Base-by-base conservation (phyloP, 2,329 filamentous ascomycete genomes). In the Xylariaceae sp. region DNA sequence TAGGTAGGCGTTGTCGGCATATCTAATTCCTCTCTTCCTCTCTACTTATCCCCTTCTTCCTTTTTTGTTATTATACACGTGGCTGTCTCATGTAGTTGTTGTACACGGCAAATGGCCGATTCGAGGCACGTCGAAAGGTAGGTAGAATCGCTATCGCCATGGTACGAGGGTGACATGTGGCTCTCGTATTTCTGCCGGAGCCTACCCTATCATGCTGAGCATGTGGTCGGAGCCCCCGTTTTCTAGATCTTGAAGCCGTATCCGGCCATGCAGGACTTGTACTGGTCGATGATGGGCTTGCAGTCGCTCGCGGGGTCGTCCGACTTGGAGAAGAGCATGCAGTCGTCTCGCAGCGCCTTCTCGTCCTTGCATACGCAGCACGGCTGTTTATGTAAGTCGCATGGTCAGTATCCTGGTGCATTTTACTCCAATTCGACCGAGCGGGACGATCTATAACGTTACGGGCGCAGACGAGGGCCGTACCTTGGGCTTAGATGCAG, bases 361-460 rank as follows among this genome's bases (percentile, higher is more conserved):
- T 98, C 88, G 31, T 92, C 80, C 61, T 89, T 96, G 78, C 92
- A 98, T 19, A 97, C 92, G 62, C 92, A 97, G 76, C 92, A 97
- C 30, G 90, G 90, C 88, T 96, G 57, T 43, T n/a, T 9, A n/a
- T n/a, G n/a, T n/a, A n/a, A n/a, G n/a, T n/a, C n/a, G n/a, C n/a
- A n/a, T n/a, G n/a, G n/a, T n/a, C n/a, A n/a, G n/a, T n/a, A n/a
- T n/a, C n/a, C n/a, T n/a, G n/a, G n/a, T n/a, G n/a, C n/a, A n/a
- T n/a, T n/a, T n/a, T n/a, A n/a, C n/a, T n/a, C n/a, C n/a, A n/a
- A n/a, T n/a, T n/a, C n/a, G n/a, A n/a, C n/a, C n/a, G n/a, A n/a
- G n/a, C n/a, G n/a, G n/a, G 13, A 4, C 24, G 16, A 27, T 7
- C 2, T 8, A 13, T 18, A 19, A 11, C 6, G 9, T 16, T 3